Conservation (phyloP, 495 filamentous ascomycete genomes). For the Tuber melanosporum region DNA sequence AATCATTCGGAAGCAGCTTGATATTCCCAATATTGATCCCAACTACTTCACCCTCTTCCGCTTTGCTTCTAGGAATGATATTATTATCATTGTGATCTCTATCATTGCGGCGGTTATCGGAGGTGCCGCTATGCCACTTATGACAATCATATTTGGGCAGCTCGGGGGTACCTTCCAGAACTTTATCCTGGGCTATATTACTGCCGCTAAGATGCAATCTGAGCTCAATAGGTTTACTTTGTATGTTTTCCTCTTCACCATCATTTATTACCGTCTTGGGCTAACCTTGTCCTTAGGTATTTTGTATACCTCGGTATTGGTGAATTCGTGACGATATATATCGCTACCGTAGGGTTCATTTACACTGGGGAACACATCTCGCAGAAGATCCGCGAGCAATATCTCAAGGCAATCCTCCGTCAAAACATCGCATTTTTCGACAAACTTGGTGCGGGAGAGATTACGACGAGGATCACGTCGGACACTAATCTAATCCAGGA, state of each 20-base stretch:
- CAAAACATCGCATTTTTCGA: constrained; percentile 94
- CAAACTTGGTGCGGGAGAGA: constrained; percentile 82
- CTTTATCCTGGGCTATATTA: constrained; percentile 50
- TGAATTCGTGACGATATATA: constrained; percentile 74
- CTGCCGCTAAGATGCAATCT: constrained; percentile 52
- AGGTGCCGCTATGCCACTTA: constrained; percentile 76
- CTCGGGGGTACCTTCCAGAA: constrained; percentile 65
- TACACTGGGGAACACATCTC: constrained; percentile 88
- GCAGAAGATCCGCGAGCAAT: constrained; percentile 75
- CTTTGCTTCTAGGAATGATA: constrained; percentile 69
- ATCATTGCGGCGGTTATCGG: constrained; percentile 64
- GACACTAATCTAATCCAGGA: constrained; percentile 87
- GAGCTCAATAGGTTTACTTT: constrained; percentile 62
- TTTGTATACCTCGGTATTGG: constrained; percentile 86
- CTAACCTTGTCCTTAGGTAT: constrained; percentile 48
- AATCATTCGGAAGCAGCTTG: constrained; percentile 64
- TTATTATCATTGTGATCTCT: constrained; percentile 63
- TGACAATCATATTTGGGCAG: constrained; percentile 61
- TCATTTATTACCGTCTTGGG: neutral
- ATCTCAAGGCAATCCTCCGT: constrained; percentile 72
- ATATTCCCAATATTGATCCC: constrained; percentile 59
- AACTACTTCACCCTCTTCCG: constrained; percentile 65
- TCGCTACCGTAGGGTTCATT: constrained; percentile 81
- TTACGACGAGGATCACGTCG: constrained; percentile 84
- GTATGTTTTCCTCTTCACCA: constrained; percentile 12